Base-by-base conservation (phyloP, 75 land plant species). In the Larix kaempferi region DNA sequence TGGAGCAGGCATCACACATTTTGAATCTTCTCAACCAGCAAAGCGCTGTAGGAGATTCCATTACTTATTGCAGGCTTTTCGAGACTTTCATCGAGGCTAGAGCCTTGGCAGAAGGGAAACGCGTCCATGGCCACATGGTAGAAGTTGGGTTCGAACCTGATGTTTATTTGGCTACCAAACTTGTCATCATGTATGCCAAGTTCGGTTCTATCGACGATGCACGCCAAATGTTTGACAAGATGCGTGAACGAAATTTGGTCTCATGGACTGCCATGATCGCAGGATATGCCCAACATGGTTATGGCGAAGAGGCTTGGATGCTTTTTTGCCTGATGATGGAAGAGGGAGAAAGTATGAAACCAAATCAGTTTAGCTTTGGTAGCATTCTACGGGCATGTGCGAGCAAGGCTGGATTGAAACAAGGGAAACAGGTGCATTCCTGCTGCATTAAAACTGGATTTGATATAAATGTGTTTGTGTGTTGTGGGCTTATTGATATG, bases 181-280 rank as follows among this genome's bases (percentile, higher is more conserved):
- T 88, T 52, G 52, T 88, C 22, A 79, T 80, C 76, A 83, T 86
- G 88, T 88, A 88, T 77, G 66, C 84, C 19, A 80, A 83, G 16
- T 86, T 80, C 54, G 61, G 78, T 41, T 41, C 78, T 87, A 57
- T 15, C 11, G 58, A 63, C 49, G 14, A 1, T 86, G n/a, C 86
- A 78, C 66, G 56, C 64, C 7, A 21, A 21, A 22, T 60, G 62
- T 60, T 60, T 60, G 62, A 60, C 7, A 22, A 60, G 11, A 60
- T 60, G 7, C 22, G 22, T 60, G 62, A 60, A 21, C 21, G 7
- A 22, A 21, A 22, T 60, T 22, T 60, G 62, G 62, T 60, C 1
- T 60, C 62, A 2, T 60, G 62, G 62, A 60, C 62, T 60, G 62
- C 62, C 62, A 60, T 60, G 62, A 60, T 60, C 22, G 21, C 62